These are phyloP conservation scores for Silene conica DNA, from an alignment of 148 eudicot genomes.

Conservation along the genomic window DNA sequence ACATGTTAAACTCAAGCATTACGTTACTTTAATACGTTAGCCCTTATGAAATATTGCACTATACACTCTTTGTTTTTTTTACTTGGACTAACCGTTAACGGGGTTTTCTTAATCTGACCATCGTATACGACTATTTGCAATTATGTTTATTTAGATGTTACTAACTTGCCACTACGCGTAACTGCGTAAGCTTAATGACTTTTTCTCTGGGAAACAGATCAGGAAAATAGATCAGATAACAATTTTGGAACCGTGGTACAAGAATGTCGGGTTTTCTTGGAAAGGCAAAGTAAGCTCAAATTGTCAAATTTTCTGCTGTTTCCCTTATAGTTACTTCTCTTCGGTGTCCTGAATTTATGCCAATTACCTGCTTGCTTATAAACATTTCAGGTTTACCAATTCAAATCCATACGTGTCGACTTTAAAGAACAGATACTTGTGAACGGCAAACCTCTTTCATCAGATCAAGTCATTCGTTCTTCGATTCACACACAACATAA, in stretches of 20 bases:
- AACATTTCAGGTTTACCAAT: conserved; percentile 49
- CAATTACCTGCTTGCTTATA: conserved; percentile 8
- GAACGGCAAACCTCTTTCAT: conserved; percentile 63
- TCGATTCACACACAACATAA: conserved; percentile 76
- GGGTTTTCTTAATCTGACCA: no score
- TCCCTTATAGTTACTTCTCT: neutral
- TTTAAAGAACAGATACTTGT: conserved; percentile 76
- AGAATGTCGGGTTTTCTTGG: conserved; percentile 59
- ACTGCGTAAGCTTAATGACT: neutral
- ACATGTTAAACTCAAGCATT: neutral
- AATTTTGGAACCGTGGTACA: conserved; percentile 65
- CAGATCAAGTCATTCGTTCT: conserved; percentile 41
- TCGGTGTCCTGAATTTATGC: neutral
- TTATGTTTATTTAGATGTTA: no score
- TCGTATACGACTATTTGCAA: no score
- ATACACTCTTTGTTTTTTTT: no score
- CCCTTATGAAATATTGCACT: no score
- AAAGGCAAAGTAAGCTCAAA: conserved; percentile 54
- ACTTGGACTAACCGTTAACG: no score
- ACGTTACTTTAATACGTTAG: no score
- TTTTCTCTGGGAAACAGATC: conserved; percentile 41
- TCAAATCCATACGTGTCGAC: conserved; percentile 81
- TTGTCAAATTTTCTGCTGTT: neutral
- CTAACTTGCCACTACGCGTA: no score
- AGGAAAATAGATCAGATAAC: conserved; percentile 79